Percentiles rank a stretch among this genome's conserved stretches.
These are phyloP conservation scores for Macroventuria anomochaeta DNA, from an alignment of 2,329 filamentous ascomycete species.

Conservation along the genomic window DNA sequence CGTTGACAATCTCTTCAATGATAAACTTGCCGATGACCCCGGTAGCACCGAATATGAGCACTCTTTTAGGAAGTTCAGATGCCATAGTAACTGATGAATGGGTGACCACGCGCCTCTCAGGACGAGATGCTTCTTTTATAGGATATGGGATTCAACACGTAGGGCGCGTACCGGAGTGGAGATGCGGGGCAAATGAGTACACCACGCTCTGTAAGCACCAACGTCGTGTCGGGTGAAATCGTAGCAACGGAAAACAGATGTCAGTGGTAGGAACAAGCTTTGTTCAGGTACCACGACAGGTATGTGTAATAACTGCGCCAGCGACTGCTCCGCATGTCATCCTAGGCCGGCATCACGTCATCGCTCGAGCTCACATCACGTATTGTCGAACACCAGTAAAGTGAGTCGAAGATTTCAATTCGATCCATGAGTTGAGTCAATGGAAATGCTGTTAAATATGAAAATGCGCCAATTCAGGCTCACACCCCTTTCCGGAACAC, in stretches of 20 bases:
- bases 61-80: constrained; percentile 45
- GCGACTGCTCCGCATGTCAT: not conserved
- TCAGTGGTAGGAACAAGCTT: no score
- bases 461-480: not conserved
- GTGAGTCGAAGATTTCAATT: constrained; percentile 7
- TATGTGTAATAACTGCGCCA: not conserved
- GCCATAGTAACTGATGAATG: constrained; percentile 3
- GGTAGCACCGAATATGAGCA: constrained; percentile 62
- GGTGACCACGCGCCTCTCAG: not conserved
- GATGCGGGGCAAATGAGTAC: constrained; percentile 2
- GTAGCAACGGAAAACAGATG: no score
- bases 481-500: not conserved
- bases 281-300: no score
- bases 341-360: not conserved
- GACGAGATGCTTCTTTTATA: not conserved
- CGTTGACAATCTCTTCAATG: constrained; percentile 56
- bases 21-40: constrained; percentile 62
- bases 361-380: not conserved
- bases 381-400: not conserved
- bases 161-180: constrained; percentile 9
- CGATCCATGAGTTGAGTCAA: constrained; percentile 17
- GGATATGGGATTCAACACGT: not conserved
- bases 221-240: no score
- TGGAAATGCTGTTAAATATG: constrained; percentile 10
- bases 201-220: not conserved